Evolutionary conservation across 2,329 filamentous ascomycete species (phyloP).

Genomic region (Neofusicoccum laricinum): DNA sequence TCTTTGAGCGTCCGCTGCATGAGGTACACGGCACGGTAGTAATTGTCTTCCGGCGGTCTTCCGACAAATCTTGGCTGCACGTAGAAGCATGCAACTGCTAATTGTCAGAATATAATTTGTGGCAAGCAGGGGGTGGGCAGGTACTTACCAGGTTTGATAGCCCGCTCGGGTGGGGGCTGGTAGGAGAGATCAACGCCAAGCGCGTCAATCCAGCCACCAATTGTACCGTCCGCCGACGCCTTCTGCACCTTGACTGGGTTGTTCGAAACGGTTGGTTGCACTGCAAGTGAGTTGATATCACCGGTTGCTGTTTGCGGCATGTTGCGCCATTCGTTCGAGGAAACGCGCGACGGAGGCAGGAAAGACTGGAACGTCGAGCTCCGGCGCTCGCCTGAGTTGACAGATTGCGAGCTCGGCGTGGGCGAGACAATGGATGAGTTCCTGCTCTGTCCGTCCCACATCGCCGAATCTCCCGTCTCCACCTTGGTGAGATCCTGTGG

Average conservation of each 20-base stretch:
- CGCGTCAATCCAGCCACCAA: slow-evolving; percentile 85
- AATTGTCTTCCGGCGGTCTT: slow-evolving; percentile 53
- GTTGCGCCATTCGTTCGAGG: slow-evolving; percentile 57
- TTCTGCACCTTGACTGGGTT: slow-evolving; percentile 56
- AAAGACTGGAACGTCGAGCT: slow-evolving; percentile 45
- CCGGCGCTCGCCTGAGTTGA: slow-evolving; percentile 39
- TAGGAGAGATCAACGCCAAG: slow-evolving; percentile 86
- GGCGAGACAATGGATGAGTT: slow-evolving; percentile 56
- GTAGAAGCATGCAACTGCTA: slow-evolving; percentile 81
- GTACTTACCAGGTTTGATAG: slow-evolving; percentile 61
- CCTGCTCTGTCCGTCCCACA: slow-evolving; percentile 42
- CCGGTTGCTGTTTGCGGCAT: slow-evolving; percentile 53
- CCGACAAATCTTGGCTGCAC: slow-evolving; percentile 58
- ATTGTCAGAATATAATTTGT: slow-evolving; percentile 31
- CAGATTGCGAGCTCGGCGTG: slow-evolving; percentile 46
- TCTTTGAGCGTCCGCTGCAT: slow-evolving; percentile 72
- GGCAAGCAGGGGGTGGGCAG: slow-evolving; percentile 7
- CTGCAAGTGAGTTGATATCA: slow-evolving; percentile 46
- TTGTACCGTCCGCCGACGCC: slow-evolving; percentile 57
- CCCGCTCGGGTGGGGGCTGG: slow-evolving; percentile 70
- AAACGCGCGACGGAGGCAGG: slow-evolving; percentile 41
- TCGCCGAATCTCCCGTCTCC: slow-evolving; percentile 43
- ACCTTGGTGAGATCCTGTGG: slow-evolving; percentile 57
- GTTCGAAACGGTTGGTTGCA: slow-evolving; percentile 45
- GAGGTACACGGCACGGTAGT: slow-evolving; percentile 83